Conservation (phyloP, 495 filamentous ascomycete species). For the Xylaria bambusicola region DNA sequence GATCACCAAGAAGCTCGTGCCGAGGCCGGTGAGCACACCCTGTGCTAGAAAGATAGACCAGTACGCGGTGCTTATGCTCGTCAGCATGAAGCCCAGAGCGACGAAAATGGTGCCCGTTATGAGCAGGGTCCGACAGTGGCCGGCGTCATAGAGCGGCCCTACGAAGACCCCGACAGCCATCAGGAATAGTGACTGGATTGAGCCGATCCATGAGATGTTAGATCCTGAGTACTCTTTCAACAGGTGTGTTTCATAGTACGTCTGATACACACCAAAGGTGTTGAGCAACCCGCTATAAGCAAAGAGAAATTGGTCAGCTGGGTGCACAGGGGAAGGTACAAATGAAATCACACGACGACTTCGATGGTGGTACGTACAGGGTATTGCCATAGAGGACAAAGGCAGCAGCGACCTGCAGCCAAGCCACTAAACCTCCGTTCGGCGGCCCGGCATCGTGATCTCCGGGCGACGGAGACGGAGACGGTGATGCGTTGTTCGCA, state of each 20-base stretch:
- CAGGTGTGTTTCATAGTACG: constrained; percentile 29
- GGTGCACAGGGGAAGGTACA: neutral
- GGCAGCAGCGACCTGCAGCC: constrained; percentile 30
- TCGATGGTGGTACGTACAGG: constrained; percentile 2
- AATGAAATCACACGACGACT: neutral
- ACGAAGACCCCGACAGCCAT: constrained; percentile 29
- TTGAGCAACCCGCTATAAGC: constrained; percentile 32
- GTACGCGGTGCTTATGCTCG: constrained; percentile 58
- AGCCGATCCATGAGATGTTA: constrained; percentile 37
- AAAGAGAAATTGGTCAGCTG: constrained; percentile 2
- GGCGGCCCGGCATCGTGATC: constrained; percentile 16
- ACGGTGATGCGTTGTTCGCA: neutral
- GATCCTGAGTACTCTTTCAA: constrained; percentile 25
- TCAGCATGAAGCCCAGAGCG: constrained; percentile 74
- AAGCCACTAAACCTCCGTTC: constrained; percentile 32
- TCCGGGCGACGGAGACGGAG: neutral
- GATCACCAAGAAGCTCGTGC: constrained; percentile 63
- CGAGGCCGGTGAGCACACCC: constrained; percentile 57
- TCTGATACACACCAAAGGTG: constrained; percentile 37
- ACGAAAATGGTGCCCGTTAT: constrained; percentile 23
- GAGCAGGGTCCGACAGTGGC: constrained; percentile 24
- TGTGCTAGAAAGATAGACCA: constrained; percentile 66
- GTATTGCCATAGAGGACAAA: constrained; percentile 31
- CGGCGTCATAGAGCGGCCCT: constrained; percentile 31
- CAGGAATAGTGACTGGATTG: constrained; percentile 28